Base-by-base conservation (phyloP, 2,329 filamentous ascomycete species). In the Tympanopsis confertula region DNA sequence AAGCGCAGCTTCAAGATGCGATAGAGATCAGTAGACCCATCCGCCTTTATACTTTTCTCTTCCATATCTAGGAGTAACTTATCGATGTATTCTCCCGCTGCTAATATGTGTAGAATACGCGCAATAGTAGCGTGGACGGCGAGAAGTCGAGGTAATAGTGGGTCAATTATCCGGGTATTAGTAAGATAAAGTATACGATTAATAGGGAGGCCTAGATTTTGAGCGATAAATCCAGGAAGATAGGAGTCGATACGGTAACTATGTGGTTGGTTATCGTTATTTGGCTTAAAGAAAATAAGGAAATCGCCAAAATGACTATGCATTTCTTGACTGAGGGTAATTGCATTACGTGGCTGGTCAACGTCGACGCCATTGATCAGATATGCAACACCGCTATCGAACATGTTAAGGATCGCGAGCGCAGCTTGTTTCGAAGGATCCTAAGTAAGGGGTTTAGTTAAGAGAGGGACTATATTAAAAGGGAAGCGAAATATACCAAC, bases 91-190 rank as follows among this genome's bases (percentile, higher is more conserved):
- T 44, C 35, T 10, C 44, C 51, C 13, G 47, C 47, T 17, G 42
- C 44, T 35, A 46, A 47, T 35, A 54, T 41, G 19, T 50, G 42
- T 19, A 55, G 40, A 35, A 55, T 52, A 40, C 37, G 42, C 19
- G 44, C 45, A 41, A 53, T 50, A 13, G 47, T 45, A 39, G 38
- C 19, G 39, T 53, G 50, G 26, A 54, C 39, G 24, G 29, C 40
- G 14, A 50, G 43, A 29, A 52, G 44, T 36, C 43, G 42, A 39
- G 42, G 36, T 29, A 47, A 49, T 40, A 51, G 50, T 36, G 52
- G 51, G 37, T 55, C 52, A 44, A 50, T 49, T 38, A 20, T 26
- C 28, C 33, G 26, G 35, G 24, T 30, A 38, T 37, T 13, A 19
- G 19, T 35, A 30, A 13, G 19, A 28, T 10, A 28, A n/a, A 28